Conservation (phyloP, 1,284 basidiomycete genomes). For the Melanopsichium pennsylvanicum region DNA sequence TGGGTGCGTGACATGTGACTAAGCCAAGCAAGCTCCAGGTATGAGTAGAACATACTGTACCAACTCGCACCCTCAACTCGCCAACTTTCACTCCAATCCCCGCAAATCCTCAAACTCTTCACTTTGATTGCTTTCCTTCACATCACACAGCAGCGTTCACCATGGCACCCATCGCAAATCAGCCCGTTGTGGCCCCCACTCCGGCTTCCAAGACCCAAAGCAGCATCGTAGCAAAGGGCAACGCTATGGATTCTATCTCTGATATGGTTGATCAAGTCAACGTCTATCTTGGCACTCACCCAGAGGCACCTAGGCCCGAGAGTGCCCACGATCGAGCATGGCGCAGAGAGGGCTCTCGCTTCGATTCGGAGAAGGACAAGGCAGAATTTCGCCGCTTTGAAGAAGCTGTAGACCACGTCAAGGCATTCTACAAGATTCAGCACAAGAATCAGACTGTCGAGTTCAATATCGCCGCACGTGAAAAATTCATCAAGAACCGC, state of each 20-base stretch:
- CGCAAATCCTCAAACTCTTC: no score
- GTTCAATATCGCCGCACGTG: conserved; percentile 46
- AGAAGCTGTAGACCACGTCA: conserved; percentile 82
- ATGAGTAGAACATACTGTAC: no score
- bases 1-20: neutral
- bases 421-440: conserved; percentile 85
- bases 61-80: no score
- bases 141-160: conserved; percentile 1
- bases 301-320: conserved; percentile 28
- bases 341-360: conserved; percentile 68
- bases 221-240: conserved; percentile 28
- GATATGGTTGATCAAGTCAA: conserved; percentile 52
- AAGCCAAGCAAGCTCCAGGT: no score
- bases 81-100: neutral
- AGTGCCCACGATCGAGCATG: conserved; percentile 31
- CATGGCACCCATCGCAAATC: conserved; percentile 35
- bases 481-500: conserved; percentile 38
- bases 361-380: conserved; percentile 82
- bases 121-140: no score
- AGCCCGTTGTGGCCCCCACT: conserved; percentile 10
- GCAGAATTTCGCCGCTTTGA: conserved; percentile 68
- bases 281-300: conserved; percentile 45
- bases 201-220: conserved; percentile 6
- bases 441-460: conserved; percentile 77
- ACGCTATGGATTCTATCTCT: conserved; percentile 37